phyloP scores from a whole-genome alignment of 441 rosid genomes.

The Arabidopsis lyrata region DNA sequence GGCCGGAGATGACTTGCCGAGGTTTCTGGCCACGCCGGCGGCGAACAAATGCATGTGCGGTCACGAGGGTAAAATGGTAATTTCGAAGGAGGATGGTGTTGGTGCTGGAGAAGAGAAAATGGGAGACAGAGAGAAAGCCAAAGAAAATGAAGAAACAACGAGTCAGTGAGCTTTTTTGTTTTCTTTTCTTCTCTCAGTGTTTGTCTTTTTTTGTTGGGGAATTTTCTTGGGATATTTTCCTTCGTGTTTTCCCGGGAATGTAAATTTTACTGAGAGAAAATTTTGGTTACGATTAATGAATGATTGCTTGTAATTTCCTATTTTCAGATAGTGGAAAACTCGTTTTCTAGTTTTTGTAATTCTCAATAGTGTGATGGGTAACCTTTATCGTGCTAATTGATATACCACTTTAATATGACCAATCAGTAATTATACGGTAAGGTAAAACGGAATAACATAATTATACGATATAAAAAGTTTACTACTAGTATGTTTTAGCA shows the following conservation, averaged over 20 bases:
- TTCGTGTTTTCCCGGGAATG: slow-evolving; percentile 43
- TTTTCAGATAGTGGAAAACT: not conserved
- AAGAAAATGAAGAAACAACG: slow-evolving; percentile 43
- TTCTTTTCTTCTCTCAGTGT: not conserved
- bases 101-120: slow-evolving; percentile 13
- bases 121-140: slow-evolving; percentile 45
- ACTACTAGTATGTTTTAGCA: too few species aligned
- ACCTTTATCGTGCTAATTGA: too few species aligned
- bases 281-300: slow-evolving; percentile 28
- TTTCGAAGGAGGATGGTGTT: slow-evolving; percentile 16
- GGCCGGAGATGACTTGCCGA: slow-evolving; percentile 89
- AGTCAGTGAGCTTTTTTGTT: slow-evolving; percentile 30
- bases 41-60: slow-evolving; percentile 48
- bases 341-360: too few species aligned
- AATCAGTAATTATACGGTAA: too few species aligned
- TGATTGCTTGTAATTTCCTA: slow-evolving; percentile 2
- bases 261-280: slow-evolving; percentile 43
- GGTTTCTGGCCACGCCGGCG: slow-evolving; percentile 79
- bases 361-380: too few species aligned
- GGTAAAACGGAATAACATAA: too few species aligned
- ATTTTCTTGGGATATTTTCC: slow-evolving; percentile 12
- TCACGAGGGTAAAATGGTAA: slow-evolving; percentile 38
- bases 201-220: not conserved
- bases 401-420: too few species aligned
- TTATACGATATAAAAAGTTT: too few species aligned